Evolutionary conservation across 768 basidiomycete species (phyloP).

Genomic region (Coprinellus aureogranulatus): DNA sequence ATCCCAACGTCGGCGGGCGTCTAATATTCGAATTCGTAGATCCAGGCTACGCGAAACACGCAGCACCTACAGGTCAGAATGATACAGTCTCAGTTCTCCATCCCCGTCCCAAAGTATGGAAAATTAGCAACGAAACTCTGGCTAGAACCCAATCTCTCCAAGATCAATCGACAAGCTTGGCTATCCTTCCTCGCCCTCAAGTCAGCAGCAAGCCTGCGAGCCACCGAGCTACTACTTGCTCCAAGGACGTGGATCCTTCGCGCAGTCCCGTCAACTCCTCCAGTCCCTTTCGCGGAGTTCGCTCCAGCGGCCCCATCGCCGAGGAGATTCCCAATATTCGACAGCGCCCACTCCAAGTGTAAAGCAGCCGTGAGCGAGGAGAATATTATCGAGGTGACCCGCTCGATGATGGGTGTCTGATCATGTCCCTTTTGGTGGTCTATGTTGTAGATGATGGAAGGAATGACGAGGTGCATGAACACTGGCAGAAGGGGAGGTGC

Average conservation of each 20-base stretch:
- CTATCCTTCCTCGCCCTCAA: conserved; percentile 51
- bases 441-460: conserved; percentile 53
- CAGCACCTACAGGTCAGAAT: conserved; percentile 9
- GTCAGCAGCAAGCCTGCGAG: conserved; percentile 62
- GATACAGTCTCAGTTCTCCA: conserved; percentile 24
- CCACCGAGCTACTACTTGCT: conserved; percentile 61
- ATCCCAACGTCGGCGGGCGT: no score
- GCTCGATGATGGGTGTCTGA: conserved; percentile 55
- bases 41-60: no score
- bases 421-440: conserved; percentile 53
- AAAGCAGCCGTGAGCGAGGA: conserved; percentile 65
- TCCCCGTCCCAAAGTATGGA: conserved; percentile 56
- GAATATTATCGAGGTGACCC: conserved; percentile 62
- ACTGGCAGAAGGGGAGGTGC: conserved; percentile 68
- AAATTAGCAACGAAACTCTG: conserved; percentile 72
- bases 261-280: no score
- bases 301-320: conserved; percentile 28
- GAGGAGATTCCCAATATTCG: conserved; percentile 35
- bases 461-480: conserved; percentile 68
- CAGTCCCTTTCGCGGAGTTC: no score
- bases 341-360: conserved; percentile 69
- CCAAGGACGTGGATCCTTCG: conserved; percentile 41
- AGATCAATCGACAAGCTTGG: conserved; percentile 48
- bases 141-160: conserved; percentile 60
- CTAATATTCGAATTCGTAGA: no score